phyloP scores from a whole-genome alignment of 2,329 filamentous ascomycete species.

The Stachybotrys echinatus region DNA sequence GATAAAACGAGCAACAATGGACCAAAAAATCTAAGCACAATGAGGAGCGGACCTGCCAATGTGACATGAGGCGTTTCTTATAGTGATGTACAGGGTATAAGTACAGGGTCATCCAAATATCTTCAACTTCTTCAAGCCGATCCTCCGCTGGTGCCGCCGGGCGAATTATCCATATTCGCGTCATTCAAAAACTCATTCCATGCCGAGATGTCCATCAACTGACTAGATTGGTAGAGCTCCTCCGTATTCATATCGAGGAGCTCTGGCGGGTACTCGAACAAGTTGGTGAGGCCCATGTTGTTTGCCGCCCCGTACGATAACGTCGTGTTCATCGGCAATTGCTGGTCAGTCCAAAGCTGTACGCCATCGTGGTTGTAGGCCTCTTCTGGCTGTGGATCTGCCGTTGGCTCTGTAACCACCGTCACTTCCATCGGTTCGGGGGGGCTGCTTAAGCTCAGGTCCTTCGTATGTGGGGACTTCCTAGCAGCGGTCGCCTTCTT shows the following conservation, averaged over 20 bases:
- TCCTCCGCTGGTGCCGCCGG: conserved; percentile 14
- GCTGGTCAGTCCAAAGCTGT: neutral
- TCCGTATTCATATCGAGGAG: conserved; percentile 16
- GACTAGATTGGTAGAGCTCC: neutral
- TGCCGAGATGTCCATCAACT: conserved; percentile 23
- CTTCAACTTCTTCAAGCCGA: conserved; percentile 3
- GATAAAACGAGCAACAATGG: conserved; percentile 41
- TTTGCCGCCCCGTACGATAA: conserved; percentile 2
- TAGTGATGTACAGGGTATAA: neutral
- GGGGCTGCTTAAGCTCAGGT: conserved; percentile 12
- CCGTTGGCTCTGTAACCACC: neutral
- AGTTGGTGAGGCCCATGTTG: conserved; percentile 21
- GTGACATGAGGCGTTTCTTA: neutral
- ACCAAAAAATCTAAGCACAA: conserved; percentile 28
- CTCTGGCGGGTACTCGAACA: conserved; percentile 21
- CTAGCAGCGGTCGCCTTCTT: conserved; percentile 40
- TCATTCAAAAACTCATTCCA: conserved; percentile 42
- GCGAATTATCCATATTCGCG: conserved; percentile 27
- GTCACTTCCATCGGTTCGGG: conserved; percentile 2
- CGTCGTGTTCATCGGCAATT: neutral
- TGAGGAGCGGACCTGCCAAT: conserved; percentile 5
- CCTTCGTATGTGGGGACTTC: conserved; percentile 21
- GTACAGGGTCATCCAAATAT: neutral
- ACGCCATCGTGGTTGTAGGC: neutral
- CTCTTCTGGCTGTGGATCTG: neutral